Base-by-base conservation (phyloP, 352 stramenopile genomes). In the Pilasporangium apinafurcum region DNA sequence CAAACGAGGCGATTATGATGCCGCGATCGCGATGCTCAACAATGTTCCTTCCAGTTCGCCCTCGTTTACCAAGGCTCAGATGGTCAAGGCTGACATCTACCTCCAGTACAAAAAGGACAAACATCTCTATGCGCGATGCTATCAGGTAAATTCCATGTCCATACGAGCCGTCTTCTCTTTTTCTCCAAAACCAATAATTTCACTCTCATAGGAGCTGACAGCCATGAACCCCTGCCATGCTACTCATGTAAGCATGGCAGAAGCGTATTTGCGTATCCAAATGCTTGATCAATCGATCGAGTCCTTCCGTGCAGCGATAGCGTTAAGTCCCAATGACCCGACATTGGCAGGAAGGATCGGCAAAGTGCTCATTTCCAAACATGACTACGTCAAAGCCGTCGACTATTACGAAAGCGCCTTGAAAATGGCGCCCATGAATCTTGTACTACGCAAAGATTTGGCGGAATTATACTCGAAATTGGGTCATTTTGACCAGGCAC, bases 21-120 rank as follows among this genome's bases (percentile, higher is more conserved):
- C 70, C 13, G 92, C 92, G 0, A 83, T 98, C 30, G 62, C 67
- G 14, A 92, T 97, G 65, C 78, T 98, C 4, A 90, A 81, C 46
- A 83, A 72, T 37, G 88, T 98, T 3, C 75, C 76, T 5, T 44
- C 69, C 1, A 65, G 62, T 6, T 95, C 79, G 16, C 79, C 84
- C 4, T 71, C 79, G 2, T 98, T 95, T 51, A 56, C 65, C 4
- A 90, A 84, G 49, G 86, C 85, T 7, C 86, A 97, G 55, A 89
- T 95, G 56, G 67, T 95, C 43, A 98, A 97, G 51, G 93, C 92
- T 13, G 83, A 95, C 40, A 97, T 97, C 39, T 96, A 93, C 45
- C 65, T 98, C 17, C 81, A 81, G 41, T 81, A 97, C 48, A 70
- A 81, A 37, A 94, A 96, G 33, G 90, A 98, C 63, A 96, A 95